Evolutionary conservation across 108 stramenopile genomes (phyloP).

Genomic region (Cyclostephanos tholiformis): DNA sequence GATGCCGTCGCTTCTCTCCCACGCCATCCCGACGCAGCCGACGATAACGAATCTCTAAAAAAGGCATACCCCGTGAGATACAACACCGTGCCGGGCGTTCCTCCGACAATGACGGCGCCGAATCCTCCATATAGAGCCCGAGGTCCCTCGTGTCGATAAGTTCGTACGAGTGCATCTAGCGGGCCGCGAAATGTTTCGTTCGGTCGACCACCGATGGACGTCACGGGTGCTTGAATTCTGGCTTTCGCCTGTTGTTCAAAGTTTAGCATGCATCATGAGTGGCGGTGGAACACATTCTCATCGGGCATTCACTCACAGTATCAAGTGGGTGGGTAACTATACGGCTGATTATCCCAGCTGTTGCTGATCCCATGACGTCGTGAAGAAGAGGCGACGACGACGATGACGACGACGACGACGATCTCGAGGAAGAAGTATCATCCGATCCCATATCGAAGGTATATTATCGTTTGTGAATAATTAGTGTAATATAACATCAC

Average conservation of each 20-base stretch:
- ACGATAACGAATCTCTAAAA: slow-evolving; percentile 61
- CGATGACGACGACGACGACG: slow-evolving; percentile 8
- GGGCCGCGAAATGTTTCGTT: slow-evolving; percentile 58
- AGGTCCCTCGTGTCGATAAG: slow-evolving; percentile 84
- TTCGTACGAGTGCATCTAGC: slow-evolving; percentile 62
- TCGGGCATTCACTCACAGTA: slow-evolving; percentile 41
- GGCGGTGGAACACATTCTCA: background rate
- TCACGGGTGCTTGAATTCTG: slow-evolving; percentile 53
- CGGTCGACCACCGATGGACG: background rate
- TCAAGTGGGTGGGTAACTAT: slow-evolving; percentile 81
- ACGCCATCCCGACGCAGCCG: slow-evolving; percentile 9
- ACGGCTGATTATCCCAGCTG: slow-evolving; percentile 75
- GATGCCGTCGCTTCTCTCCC: slow-evolving; percentile 12
- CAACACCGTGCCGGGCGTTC: slow-evolving; percentile 92
- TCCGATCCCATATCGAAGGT: slow-evolving; percentile 5
- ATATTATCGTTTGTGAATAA: too few species aligned
- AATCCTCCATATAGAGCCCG: slow-evolving; percentile 92
- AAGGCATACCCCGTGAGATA: slow-evolving; percentile 94
- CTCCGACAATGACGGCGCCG: slow-evolving; percentile 86
- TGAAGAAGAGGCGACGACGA: slow-evolving; percentile 10
- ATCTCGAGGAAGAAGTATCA: background rate
- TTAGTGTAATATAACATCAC: too few species aligned
- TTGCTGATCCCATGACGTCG: slow-evolving; percentile 76
- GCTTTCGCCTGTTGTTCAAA: slow-evolving; percentile 56
- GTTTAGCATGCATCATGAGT: background rate